Conservation (phyloP, 169 alveolate species). For the Besnoitia besnoiti region DNA sequence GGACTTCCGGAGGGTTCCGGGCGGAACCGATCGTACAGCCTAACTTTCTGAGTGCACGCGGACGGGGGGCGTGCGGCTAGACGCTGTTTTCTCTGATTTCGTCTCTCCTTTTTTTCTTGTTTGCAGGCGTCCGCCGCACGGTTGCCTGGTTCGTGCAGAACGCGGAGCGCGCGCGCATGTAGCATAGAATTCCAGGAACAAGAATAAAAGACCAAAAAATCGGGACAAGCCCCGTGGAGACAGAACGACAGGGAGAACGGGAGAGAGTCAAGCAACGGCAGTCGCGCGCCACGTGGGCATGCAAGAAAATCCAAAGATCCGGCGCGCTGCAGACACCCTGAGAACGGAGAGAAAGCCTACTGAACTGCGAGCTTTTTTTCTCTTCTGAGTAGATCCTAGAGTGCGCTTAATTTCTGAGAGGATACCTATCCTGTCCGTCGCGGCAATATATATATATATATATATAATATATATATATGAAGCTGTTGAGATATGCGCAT, state of each 20-base stretch:
- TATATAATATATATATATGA: neutral
- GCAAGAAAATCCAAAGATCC: neutral
- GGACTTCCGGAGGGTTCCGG: too few relatives aligned
- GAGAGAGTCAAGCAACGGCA: neutral
- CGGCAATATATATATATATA: neutral
- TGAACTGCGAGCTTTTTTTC: neutral
- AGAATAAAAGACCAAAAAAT: too few relatives aligned
- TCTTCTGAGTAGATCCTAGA: neutral
- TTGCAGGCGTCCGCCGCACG: neutral
- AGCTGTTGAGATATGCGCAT: neutral
- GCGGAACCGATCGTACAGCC: too few relatives aligned
- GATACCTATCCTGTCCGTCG: neutral
- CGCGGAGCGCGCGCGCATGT: neutral
- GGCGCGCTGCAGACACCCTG: neutral
- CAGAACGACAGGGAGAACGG: too few relatives aligned
- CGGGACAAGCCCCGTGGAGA: too few relatives aligned
- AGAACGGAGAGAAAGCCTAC: too few relatives aligned
- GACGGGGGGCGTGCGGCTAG: neutral
- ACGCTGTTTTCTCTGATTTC: neutral
- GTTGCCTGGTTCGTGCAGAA: neutral
- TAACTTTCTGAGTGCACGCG: too few relatives aligned
- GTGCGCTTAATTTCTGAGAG: neutral
- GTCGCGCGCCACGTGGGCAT: neutral
- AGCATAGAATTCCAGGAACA: too few relatives aligned
- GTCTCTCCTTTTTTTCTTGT: neutral